Percentiles rank a stretch among this genome's conserved stretches.
phyloP scores from a whole-genome alignment of 1,139 yeast genomes.

The Magnusiomyces paraingens region DNA sequence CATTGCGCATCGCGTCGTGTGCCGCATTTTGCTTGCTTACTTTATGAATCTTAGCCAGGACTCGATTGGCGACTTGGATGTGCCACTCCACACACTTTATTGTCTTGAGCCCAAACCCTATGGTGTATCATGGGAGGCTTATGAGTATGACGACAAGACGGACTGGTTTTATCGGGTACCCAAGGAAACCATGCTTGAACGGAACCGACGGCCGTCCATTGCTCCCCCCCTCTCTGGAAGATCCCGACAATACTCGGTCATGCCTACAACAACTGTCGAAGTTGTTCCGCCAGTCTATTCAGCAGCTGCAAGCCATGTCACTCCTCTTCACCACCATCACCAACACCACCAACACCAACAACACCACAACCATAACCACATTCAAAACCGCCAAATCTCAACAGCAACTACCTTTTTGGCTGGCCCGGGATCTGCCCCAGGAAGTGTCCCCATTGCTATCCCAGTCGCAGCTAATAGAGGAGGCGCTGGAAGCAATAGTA shows the following conservation, averaged over 20 bases:
- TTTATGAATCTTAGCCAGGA: conserved; percentile 80
- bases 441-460: too few species aligned
- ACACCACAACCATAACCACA: background rate
- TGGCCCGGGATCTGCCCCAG: too few species aligned
- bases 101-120: conserved; percentile 89
- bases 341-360: background rate
- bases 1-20: conserved; percentile 85
- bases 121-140: conserved; percentile 88
- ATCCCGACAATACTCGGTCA: conserved; percentile 14
- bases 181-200: conserved; percentile 25
- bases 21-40: conserved; percentile 80
- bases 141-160: conserved; percentile 70
- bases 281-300: background rate
- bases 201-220: background rate
- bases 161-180: conserved; percentile 75
- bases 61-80: conserved; percentile 82
- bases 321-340: background rate
- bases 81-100: conserved; percentile 85
- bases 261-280: conserved; percentile 8
- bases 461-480: background rate
- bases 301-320: background rate
- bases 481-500: background rate
- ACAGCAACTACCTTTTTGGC: background rate
- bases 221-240: conserved; percentile 1
- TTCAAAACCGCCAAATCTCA: background rate